Evolutionary conservation across 2,329 filamentous ascomycete genomes (phyloP), one percentile per base, ranked within the genome.

Genomic region (Fusarium cicatricum): DNA sequence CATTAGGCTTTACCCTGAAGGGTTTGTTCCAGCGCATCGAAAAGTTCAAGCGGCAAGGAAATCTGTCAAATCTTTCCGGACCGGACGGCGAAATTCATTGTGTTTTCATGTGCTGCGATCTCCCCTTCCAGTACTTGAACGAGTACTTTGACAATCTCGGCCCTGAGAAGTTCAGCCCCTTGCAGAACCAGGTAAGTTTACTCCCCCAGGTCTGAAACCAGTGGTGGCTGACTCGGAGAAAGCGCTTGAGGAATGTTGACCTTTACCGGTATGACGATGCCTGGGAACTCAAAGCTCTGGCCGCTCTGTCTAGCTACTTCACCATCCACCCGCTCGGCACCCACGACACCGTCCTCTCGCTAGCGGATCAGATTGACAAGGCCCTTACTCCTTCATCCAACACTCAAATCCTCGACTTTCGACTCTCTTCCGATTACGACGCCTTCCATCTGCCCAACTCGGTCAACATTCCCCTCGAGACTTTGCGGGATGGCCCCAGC

Each of bases 111-210:
- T 87, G 84, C 69, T 85, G 83, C 55, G 85, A 88, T 58, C 70
- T 87, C 16, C 85, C 85, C 1, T 87, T 86, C 62, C 84, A 87
- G 66, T 87, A 87, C 60, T 75, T 87, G 42, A 76, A 80, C 28
- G 81, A 83, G 61, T 86, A 87, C 65, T 87, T 85, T 56, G 73
- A 80, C 39, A 85, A 84, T 56, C 70, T 86, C 7, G 77, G 75
- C 1, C 63, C 74, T 1, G 74, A 77, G 14, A 71, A 80, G 43
- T 85, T 85, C 67, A 78, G 74, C 23, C 72, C 78, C 1, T 79
- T 85, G 29, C 71, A 72, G 15, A 73, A 74, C 16, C 76, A 82
- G 64, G 74, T 75, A 55, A 10, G 69, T 44, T 0, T 9, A 11
- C 5, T 38, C 14, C 2, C 1, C 4, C 4, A 0, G 2, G 8